Evolutionary conservation across 257 asterid genomes (phyloP).

Genomic region (Solanum sitiens): DNA sequence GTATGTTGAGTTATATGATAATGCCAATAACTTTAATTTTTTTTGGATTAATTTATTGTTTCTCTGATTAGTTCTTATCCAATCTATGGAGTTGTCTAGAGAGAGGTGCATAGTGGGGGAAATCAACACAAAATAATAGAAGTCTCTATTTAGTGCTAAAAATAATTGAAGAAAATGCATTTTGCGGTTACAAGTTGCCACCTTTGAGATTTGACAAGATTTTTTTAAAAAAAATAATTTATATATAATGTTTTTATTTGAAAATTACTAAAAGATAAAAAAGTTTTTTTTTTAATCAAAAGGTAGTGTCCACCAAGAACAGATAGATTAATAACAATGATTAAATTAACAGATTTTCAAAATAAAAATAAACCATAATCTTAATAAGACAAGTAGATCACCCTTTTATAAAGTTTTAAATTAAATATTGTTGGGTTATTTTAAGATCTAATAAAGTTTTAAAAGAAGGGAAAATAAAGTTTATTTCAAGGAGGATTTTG

Average conservation of each 20-base stretch:
- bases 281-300: not conserved
- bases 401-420: not conserved
- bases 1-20: not conserved
- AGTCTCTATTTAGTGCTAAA: not conserved
- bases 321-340: not conserved
- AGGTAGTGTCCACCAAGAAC: not conserved
- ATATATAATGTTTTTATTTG: not conserved
- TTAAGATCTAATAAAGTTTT: too few relatives aligned
- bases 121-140: too few relatives aligned
- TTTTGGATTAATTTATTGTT: not conserved
- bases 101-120: slow-evolving; percentile 20
- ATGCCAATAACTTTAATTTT: slow-evolving; percentile 1
- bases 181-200: slow-evolving; percentile 55
- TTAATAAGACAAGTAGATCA: not conserved
- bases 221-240: slow-evolving; percentile 7
- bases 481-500: too few relatives aligned
- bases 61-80: slow-evolving; percentile 24
- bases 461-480: too few relatives aligned
- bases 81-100: slow-evolving; percentile 9
- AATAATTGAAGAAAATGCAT: not conserved
- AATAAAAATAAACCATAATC: slow-evolving; percentile 4
- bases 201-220: slow-evolving; percentile 33
- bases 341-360: not conserved
- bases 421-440: not conserved
- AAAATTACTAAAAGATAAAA: not conserved